Conservation (phyloP, 331 rosid species). For the Acacia concinna region DNA sequence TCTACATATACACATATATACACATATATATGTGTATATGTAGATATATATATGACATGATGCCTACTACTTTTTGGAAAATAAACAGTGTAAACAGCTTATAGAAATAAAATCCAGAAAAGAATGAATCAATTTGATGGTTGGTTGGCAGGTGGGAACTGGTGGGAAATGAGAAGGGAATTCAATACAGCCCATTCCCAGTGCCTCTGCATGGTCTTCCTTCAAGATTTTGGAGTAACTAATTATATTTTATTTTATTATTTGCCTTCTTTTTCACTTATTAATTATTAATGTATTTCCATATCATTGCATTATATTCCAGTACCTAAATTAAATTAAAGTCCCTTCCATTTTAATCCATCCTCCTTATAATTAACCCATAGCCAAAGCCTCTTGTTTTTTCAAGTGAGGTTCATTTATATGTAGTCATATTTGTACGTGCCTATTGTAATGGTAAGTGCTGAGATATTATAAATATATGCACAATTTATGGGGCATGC, state of each 20-base stretch:
- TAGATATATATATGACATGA: not conserved
- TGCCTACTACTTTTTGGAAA: not conserved
- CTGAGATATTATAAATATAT: conserved; percentile 27
- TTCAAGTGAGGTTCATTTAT: conserved; percentile 35
- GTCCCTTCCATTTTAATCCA: not conserved
- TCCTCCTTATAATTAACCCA: not conserved
- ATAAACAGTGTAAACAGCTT: not conserved
- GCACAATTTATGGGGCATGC: not conserved
- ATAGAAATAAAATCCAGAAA: not conserved
- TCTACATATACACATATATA: no score
- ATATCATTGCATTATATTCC: not conserved
- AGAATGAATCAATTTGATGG: not conserved
- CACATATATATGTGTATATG: no score
- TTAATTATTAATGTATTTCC: not conserved
- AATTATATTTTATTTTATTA: not conserved
- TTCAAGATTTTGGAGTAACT: conserved; percentile 71
- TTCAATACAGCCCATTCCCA: conserved; percentile 93
- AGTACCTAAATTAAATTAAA: not conserved
- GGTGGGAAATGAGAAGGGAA: conserved; percentile 61
- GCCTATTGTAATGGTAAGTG: conserved; percentile 16
- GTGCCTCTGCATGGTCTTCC: conserved; percentile 83
- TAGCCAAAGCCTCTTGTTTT: conserved; percentile 31
- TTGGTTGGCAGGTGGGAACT: conserved; percentile 80
- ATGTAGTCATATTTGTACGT: not conserved
- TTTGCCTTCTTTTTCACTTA: not conserved